Conservation (phyloP, 768 basidiomycete species). For the Astraeus odoratus region DNA sequence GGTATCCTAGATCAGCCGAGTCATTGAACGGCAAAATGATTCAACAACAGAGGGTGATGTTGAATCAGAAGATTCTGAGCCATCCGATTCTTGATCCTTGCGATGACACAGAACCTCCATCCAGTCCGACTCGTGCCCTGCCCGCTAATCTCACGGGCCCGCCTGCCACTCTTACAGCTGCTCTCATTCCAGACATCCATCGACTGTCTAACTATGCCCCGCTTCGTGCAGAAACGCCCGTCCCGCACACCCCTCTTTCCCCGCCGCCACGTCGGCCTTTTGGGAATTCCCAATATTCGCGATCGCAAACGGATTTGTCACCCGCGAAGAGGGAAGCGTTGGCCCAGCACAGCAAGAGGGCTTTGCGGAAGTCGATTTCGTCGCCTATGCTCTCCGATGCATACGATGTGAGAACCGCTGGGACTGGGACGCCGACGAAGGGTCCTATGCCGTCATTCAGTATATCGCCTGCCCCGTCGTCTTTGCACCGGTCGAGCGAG, state of each 20-base stretch:
- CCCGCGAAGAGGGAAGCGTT: constrained; percentile 7
- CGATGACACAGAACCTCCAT: constrained; percentile 25
- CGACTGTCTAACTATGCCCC: constrained; percentile 39
- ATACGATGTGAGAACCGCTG: constrained; percentile 29
- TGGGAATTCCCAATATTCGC: constrained; percentile 38
- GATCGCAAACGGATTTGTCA: constrained; percentile 50
- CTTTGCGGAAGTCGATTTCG: constrained; percentile 44
- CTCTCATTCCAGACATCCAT: constrained; percentile 28
- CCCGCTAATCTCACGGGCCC: constrained; percentile 7
- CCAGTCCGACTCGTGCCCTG: constrained; percentile 6
- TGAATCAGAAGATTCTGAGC: constrained; percentile 40
- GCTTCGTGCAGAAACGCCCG: constrained; percentile 60
- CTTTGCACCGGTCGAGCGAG: constrained; percentile 21
- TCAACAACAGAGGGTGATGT: constrained; percentile 19
- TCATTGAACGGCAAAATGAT: constrained; percentile 15
- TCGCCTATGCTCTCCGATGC: constrained; percentile 46
- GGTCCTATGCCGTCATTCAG: constrained; percentile 35
- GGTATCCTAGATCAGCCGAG: constrained; percentile 16
- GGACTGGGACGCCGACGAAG: constrained; percentile 25
- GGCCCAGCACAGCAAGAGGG: constrained; percentile 11
- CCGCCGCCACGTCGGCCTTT: constrained; percentile 55
- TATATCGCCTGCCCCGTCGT: constrained; percentile 23
- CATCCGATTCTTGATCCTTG: constrained; percentile 31
- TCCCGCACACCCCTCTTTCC: constrained; percentile 52
- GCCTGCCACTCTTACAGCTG: constrained; percentile 11